phyloP scores from a whole-genome alignment of 148 eudicot species.

The Linanthus parryae region DNA sequence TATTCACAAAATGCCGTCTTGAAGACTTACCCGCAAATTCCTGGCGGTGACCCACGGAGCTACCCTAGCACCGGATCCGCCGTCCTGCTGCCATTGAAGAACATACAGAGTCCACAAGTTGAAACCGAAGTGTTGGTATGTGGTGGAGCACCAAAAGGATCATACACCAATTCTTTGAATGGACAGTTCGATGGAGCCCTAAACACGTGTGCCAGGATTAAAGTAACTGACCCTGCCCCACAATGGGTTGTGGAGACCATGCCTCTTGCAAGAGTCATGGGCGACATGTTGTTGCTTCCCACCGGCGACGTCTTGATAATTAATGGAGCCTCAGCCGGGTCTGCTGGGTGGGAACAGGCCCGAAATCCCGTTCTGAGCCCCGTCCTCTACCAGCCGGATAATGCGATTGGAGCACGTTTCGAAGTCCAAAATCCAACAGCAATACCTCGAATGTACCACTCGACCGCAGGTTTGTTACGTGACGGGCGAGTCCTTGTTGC shows the following conservation, averaged over 20 bases:
- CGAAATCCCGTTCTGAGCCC: constrained; percentile 52
- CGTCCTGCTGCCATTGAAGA: constrained; percentile 51
- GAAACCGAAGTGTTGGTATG: constrained; percentile 42
- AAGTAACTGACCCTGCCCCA: constrained; percentile 29
- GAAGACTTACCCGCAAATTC: constrained; percentile 45
- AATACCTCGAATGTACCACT: constrained; percentile 69
- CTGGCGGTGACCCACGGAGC: constrained; percentile 54
- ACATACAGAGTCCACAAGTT: neutral
- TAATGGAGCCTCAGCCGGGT: constrained; percentile 55
- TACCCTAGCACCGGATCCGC: constrained; percentile 79
- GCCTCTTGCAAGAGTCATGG: constrained; percentile 43
- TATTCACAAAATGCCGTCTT: constrained; percentile 31
- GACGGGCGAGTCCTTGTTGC: constrained; percentile 76
- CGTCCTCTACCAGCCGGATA: constrained; percentile 42
- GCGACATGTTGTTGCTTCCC: constrained; percentile 43
- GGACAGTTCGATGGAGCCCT: constrained; percentile 21
- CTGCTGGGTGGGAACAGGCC: constrained; percentile 70
- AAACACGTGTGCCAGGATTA: constrained; percentile 36
- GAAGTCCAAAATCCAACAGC: constrained; percentile 35
- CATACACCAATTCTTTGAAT: constrained; percentile 9
- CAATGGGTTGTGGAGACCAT: constrained; percentile 43
- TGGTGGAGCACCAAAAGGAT: constrained; percentile 42
- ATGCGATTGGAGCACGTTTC: constrained; percentile 34
- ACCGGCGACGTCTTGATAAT: constrained; percentile 46
- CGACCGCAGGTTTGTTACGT: constrained; percentile 47